Evolutionary conservation across 2,329 filamentous ascomycete genomes (phyloP).

Genomic region (Epichloe bromicola): DNA sequence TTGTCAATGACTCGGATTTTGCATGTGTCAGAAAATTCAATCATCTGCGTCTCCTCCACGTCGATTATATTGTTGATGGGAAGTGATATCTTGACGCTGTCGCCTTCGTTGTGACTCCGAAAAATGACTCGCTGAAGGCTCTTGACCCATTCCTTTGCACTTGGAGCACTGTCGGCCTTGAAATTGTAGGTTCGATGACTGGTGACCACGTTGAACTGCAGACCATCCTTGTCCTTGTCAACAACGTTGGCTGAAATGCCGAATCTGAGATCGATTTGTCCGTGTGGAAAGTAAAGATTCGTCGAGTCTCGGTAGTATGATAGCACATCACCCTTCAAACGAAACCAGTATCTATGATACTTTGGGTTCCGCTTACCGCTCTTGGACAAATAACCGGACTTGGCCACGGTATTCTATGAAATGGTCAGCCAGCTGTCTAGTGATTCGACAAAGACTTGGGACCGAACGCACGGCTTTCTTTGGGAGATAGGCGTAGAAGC

Average conservation of each 20-base stretch:
- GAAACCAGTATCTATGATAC: constrained; percentile 88
- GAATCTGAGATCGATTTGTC: constrained; percentile 84
- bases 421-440: constrained; percentile 8
- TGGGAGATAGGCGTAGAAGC: constrained; percentile 94
- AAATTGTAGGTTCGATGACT: constrained; percentile 77
- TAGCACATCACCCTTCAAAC: constrained; percentile 79
- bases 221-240: constrained; percentile 64
- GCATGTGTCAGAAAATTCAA: constrained; percentile 86
- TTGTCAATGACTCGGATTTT: constrained; percentile 89
- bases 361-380: constrained; percentile 77
- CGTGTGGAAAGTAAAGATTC: constrained; percentile 81
- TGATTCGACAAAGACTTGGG: neutral
- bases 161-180: constrained; percentile 72
- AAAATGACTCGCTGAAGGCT: constrained; percentile 90
- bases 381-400: constrained; percentile 81
- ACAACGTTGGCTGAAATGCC: constrained; percentile 73
- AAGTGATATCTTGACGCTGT: constrained; percentile 90
- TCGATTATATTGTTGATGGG: constrained; percentile 84
- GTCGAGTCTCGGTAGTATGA: constrained; percentile 78
- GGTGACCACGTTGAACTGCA: constrained; percentile 70
- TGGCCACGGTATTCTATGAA: constrained; percentile 54
- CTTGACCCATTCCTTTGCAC: constrained; percentile 94
- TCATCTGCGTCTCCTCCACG: constrained; percentile 79
- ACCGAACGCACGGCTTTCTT: constrained; percentile 60
- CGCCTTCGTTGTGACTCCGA: constrained; percentile 86